A percentile compares a stretch with the other conserved stretches of the same genome.
phyloP scores from a whole-genome alignment of 768 basidiomycete genomes.

The Podaxis mareebaensis region DNA sequence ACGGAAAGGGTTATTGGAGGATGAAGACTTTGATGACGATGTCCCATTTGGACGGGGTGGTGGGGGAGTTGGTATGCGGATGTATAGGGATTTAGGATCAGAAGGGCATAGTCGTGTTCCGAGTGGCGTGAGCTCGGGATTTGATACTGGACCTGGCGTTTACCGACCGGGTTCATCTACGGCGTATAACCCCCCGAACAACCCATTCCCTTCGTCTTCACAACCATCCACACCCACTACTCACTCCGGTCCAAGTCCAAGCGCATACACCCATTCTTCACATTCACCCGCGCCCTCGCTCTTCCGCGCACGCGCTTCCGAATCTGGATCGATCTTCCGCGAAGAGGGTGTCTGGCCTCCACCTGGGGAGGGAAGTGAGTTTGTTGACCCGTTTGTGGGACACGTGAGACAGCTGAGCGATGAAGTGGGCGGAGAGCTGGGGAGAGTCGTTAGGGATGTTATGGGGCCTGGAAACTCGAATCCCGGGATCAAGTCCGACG shows the following conservation, averaged over 20 bases:
- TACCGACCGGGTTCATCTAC: background rate
- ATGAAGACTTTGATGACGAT: constrained; percentile 21
- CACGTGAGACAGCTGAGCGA: constrained; percentile 35
- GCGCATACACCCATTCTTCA: background rate
- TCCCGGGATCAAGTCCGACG: too few species aligned
- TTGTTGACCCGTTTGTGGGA: constrained; percentile 46
- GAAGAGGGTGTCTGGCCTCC: constrained; percentile 47
- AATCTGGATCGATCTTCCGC: constrained; percentile 46
- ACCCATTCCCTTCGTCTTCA: background rate
- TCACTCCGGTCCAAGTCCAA: too few species aligned
- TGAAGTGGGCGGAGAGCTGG: constrained; percentile 31
- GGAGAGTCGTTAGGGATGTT: constrained; percentile 1
- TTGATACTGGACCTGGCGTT: background rate
- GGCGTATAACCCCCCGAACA: background rate
- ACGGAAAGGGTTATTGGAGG: constrained; percentile 16
- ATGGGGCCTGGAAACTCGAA: background rate
- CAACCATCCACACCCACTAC: background rate
- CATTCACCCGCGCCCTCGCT: constrained; percentile 36
- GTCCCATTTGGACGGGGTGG: background rate
- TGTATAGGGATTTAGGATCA: constrained; percentile 4
- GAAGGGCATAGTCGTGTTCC: background rate
- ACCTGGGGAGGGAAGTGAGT: constrained; percentile 30
- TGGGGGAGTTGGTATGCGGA: background rate
- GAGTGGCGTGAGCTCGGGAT: background rate
- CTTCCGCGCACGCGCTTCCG: constrained; percentile 39